Evolutionary conservation across 306 rosid genomes (phyloP).

Genomic region (Coriaria nepalensis): DNA sequence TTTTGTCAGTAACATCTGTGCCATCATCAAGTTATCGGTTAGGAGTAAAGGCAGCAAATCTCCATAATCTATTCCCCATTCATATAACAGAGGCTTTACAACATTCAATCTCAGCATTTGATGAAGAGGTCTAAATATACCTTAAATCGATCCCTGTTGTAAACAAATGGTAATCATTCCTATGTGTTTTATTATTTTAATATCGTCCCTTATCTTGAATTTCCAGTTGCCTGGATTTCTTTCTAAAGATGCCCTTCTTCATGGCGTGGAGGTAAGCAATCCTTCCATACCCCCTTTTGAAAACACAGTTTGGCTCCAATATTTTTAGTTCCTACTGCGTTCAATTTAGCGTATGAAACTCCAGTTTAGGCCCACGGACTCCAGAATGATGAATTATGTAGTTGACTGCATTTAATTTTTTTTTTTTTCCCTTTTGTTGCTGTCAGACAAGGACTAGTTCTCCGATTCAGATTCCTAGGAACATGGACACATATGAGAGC

Average conservation of each 20-base stretch:
- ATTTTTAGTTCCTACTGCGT: too few relatives aligned
- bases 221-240: slow-evolving; percentile 87
- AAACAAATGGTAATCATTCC: not conserved
- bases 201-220: too few relatives aligned
- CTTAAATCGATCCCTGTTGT: slow-evolving; percentile 5
- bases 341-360: too few relatives aligned
- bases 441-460: slow-evolving; percentile 93
- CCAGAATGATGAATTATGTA: too few relatives aligned
- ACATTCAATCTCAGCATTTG: slow-evolving; percentile 52
- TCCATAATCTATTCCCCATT: slow-evolving; percentile 59
- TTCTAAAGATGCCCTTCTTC: slow-evolving; percentile 79
- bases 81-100: slow-evolving; percentile 69
- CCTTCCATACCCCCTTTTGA: too few relatives aligned
- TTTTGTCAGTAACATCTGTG: slow-evolving; percentile 44
- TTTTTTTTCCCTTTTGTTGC: not conserved
- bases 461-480: slow-evolving; percentile 74
- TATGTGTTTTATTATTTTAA: too few relatives aligned
- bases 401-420: not conserved
- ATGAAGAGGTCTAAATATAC: slow-evolving; percentile 49
- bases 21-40: slow-evolving; percentile 90
- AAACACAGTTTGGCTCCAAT: too few relatives aligned
- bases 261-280: slow-evolving; percentile 77
- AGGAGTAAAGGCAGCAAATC: slow-evolving; percentile 83
- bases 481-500: slow-evolving; percentile 59
- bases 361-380: too few relatives aligned